Percentiles rank a stretch among this genome's conserved stretches.
Conservation (phyloP, 2,329 filamentous ascomycete genomes). For the Ceratocystis eucalypticola region DNA sequence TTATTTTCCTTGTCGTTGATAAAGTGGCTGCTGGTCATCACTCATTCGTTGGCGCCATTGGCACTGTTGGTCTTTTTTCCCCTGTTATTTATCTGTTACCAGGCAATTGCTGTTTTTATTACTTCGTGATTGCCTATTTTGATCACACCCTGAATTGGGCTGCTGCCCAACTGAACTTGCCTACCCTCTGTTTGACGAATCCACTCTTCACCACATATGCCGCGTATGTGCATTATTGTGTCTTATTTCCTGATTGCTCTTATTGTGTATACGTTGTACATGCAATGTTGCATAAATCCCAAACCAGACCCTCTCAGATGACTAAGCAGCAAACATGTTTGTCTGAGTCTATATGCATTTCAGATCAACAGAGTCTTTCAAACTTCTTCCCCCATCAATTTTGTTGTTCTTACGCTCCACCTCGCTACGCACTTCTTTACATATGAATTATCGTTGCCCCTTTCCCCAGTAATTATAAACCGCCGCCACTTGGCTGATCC, state of each 20-base stretch:
- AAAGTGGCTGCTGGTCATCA: too few species aligned
- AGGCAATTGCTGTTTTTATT: background rate
- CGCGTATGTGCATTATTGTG: background rate
- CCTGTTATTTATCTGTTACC: background rate
- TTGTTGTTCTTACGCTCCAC: too few species aligned
- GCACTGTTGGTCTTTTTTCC: background rate
- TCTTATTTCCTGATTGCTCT: background rate
- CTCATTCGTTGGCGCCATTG: too few species aligned
- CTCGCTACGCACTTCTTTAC: background rate
- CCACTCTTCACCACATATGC: background rate
- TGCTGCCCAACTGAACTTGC: background rate
- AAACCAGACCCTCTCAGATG: background rate
- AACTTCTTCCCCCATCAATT: too few species aligned
- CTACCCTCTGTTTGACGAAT: background rate
- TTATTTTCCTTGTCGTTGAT: too few species aligned
- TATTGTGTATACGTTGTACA: background rate
- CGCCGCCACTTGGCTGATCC: background rate
- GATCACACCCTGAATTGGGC: background rate
- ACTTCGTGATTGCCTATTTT: background rate
- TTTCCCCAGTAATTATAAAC: background rate
- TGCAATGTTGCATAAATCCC: background rate
- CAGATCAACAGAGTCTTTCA: too few species aligned
- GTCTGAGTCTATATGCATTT: too few species aligned
- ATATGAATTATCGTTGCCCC: too few species aligned
- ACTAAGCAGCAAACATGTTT: background rate